phyloP scores from a whole-genome alignment of 2,329 filamentous ascomycete genomes.

The Drechslera avenae region DNA sequence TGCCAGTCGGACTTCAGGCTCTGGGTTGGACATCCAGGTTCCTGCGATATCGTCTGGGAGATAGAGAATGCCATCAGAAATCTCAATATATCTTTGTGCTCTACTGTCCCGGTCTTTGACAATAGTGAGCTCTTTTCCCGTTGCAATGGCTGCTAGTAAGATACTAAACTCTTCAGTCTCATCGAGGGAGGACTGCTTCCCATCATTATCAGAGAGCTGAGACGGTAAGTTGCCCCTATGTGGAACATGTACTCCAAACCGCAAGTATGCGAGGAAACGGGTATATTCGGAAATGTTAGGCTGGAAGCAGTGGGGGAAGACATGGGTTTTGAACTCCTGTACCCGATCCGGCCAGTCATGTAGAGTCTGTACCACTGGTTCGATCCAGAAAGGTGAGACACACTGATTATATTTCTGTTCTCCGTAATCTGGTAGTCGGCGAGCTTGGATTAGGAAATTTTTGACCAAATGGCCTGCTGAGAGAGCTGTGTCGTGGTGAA shows the following conservation, averaged over 20 bases:
- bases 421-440: conserved; percentile 22
- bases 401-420: background rate
- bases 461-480: conserved; percentile 48
- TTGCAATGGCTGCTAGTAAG: conserved; percentile 49
- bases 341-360: conserved; percentile 44
- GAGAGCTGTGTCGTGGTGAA: conserved; percentile 48
- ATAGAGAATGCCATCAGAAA: conserved; percentile 52
- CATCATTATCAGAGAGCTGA: conserved; percentile 13
- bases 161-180: conserved; percentile 40
- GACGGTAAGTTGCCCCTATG: conserved; percentile 24
- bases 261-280: conserved; percentile 48
- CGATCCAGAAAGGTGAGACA: conserved; percentile 45
- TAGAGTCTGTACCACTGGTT: conserved; percentile 44
- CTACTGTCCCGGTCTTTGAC: conserved; percentile 48
- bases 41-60: conserved; percentile 56
- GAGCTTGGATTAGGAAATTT: conserved; percentile 40
- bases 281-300: conserved; percentile 48
- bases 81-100: conserved; percentile 28
- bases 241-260: conserved; percentile 38
- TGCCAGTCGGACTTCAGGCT: conserved; percentile 68
- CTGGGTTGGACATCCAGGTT: conserved; percentile 45
- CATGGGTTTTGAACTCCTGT: conserved; percentile 51
- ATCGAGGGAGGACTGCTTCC: conserved; percentile 16
- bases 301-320: conserved; percentile 56
- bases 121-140: conserved; percentile 55